These are phyloP conservation scores for Paraphaeosphaeria minitans DNA, from an alignment of 2,329 filamentous ascomycete species.

Conservation along the genomic window DNA sequence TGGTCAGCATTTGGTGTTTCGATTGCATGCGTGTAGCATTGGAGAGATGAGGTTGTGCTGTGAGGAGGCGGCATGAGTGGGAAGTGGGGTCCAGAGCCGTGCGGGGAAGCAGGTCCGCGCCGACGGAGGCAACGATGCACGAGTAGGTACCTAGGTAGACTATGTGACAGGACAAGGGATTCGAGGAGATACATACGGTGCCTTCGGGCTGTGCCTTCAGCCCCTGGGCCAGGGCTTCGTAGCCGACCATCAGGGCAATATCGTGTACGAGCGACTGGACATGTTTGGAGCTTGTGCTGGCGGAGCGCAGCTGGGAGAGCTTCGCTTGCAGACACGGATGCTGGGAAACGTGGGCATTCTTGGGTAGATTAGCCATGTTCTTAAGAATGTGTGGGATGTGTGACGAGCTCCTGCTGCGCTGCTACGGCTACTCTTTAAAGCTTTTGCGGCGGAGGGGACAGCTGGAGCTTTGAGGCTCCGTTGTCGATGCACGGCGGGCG, in stretches of 20 bases:
- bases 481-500: not conserved
- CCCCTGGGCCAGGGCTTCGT: slow-evolving; percentile 74
- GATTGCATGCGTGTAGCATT: slow-evolving; percentile 10
- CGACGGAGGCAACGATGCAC: not conserved
- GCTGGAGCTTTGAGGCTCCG: slow-evolving; percentile 3
- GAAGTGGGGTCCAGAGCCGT: slow-evolving; percentile 4
- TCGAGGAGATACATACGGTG: slow-evolving; percentile 60
- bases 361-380: slow-evolving; percentile 50
- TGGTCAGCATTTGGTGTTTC: slow-evolving; percentile 4
- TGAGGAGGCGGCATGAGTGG: not conserved
- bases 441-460: not conserved
- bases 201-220: slow-evolving; percentile 64
- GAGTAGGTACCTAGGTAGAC: not conserved
- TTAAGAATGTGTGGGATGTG: slow-evolving; percentile 6
- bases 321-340: slow-evolving; percentile 90
- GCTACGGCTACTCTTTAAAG: slow-evolving; percentile 7
- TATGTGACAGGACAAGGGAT: not conserved
- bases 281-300: slow-evolving; percentile 70
- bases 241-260: slow-evolving; percentile 79
- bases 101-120: slow-evolving; percentile 7
- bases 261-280: slow-evolving; percentile 85
- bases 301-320: slow-evolving; percentile 84
- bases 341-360: slow-evolving; percentile 73
- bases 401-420: slow-evolving; percentile 13
- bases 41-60: not conserved